A percentile compares a stretch with the other conserved stretches of the same genome.
These are phyloP conservation scores for Phytophthora gonapodyides DNA, from an alignment of 352 stramenopile genomes.

Conservation along the genomic window DNA sequence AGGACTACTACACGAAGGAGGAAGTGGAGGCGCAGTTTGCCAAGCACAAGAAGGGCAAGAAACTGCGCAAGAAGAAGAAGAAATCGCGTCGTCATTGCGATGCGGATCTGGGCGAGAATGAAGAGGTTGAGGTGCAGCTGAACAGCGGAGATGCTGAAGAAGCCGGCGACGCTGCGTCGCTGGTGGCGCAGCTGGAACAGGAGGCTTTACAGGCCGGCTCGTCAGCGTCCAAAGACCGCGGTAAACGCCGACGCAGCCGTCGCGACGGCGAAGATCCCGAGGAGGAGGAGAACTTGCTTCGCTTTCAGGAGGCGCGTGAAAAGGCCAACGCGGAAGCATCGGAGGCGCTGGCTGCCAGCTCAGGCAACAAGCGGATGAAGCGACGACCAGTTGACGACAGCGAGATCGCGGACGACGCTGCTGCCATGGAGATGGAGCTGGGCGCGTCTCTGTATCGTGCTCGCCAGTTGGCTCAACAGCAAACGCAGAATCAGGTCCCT, in stretches of 20 bases:
- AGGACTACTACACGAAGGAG: conserved; percentile 87
- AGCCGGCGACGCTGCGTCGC: conserved; percentile 21
- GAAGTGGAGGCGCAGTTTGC: conserved; percentile 87
- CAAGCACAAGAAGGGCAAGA: conserved; percentile 80
- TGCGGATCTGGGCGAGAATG: conserved; percentile 46
- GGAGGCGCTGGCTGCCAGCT: conserved; percentile 44
- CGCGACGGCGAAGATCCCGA: conserved; percentile 45
- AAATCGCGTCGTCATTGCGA: conserved; percentile 55
- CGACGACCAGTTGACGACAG: conserved; percentile 43
- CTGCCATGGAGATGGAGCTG: conserved; percentile 72
- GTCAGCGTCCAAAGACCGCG: conserved; percentile 50
- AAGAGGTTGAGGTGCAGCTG: conserved; percentile 35
- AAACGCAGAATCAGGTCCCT: conserved; percentile 22
- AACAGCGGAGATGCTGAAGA: conserved; percentile 12
- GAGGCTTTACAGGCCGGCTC: conserved; percentile 46
- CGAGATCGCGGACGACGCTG: conserved; percentile 54
- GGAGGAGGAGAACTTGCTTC: conserved; percentile 56
- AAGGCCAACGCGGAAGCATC: conserved; percentile 58
- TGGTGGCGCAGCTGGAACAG: conserved; percentile 71
- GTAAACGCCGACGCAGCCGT: conserved; percentile 49
- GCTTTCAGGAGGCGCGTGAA: conserved; percentile 76
- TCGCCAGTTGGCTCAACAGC: conserved; percentile 55
- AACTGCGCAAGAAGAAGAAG: conserved; percentile 80
- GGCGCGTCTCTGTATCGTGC: conserved; percentile 74
- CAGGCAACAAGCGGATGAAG: conserved; percentile 43